Evolutionary conservation across 2,329 filamentous ascomycete genomes (phyloP), one percentile per base, ranked within the genome.

Genomic region (Chaetothyriales sp.): DNA sequence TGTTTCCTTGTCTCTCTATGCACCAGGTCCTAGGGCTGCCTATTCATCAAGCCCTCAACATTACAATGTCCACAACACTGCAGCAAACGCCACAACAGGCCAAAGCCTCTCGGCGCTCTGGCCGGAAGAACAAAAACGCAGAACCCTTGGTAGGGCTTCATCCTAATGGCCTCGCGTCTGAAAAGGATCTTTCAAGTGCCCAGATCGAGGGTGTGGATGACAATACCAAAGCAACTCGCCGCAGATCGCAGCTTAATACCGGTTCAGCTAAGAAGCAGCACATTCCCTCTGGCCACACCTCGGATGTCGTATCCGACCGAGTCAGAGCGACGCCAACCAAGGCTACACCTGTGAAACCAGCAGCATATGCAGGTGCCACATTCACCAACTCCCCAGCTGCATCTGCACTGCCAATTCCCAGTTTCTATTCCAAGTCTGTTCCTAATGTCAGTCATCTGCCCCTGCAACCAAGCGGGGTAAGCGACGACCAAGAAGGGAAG

Each of bases 351-450:
- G 62, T 64, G 46, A 73, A 79, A 53, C 62, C 65, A 54, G 63
- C 65, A 54, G 81, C 83, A 45, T 98, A 95, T 68, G 92, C 92
- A 42, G 92, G 90, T 12, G 84, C 90, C 32, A 93, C 88, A 4
- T 98, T 96, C 66, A 89, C 95, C 66, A 86, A 88, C 43, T 96
- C 92, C 7, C 92, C 92, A 18, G 90, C 89, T 1, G 84, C 92
- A 0, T 93, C 88, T 7, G 81, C 87, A 20, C 73, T 98, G 28
- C 92, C 92, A 0, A 84, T 95, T 52, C 92, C 92, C 9, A 93
- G 84, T 62, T 95, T 95, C 65, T 78, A 84, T 55, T 83, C 84
- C 25, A 89, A 84, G 61, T 81, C 86, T 0, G 74, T 85, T 10
- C 81, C 81, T 2, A 81, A 84, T 51, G 81, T 81, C 2, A 54